Evolutionary conservation across 768 basidiomycete species (phyloP).

Genomic region (Roridomyces roridus): DNA sequence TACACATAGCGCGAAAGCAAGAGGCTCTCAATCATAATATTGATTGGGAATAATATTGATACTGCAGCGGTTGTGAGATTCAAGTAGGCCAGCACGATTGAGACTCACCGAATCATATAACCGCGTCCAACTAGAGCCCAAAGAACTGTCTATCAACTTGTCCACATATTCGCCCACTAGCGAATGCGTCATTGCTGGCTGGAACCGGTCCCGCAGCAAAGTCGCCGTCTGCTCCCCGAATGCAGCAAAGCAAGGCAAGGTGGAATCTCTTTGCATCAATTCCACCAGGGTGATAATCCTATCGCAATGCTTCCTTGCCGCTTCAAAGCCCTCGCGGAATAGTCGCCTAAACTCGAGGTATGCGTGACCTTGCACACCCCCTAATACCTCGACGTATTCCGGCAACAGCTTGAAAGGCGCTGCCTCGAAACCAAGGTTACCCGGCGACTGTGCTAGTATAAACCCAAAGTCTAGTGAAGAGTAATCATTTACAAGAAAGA

Average conservation of each 20-base stretch:
- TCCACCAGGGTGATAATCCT: slow-evolving; percentile 94
- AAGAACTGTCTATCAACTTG: slow-evolving; percentile 84
- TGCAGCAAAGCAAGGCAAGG: slow-evolving; percentile 87
- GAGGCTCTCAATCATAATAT: slow-evolving; percentile 55
- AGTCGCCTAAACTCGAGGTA: slow-evolving; percentile 86
- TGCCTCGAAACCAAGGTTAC: slow-evolving; percentile 98
- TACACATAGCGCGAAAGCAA: slow-evolving; percentile 23
- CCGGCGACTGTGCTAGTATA: slow-evolving; percentile 95
- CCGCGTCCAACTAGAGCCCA: slow-evolving; percentile 94
- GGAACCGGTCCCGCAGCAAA: slow-evolving; percentile 91
- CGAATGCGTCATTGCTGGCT: slow-evolving; percentile 85
- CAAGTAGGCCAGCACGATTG: neutral
- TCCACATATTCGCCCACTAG: slow-evolving; percentile 91
- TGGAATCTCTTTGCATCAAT: slow-evolving; percentile 97
- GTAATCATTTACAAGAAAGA: neutral
- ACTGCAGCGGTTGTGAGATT: slow-evolving; percentile 49
- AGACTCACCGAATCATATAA: slow-evolving; percentile 89
- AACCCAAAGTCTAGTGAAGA: slow-evolving; percentile 85
- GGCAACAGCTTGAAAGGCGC: slow-evolving; percentile 96
- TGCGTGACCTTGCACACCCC: slow-evolving; percentile 77
- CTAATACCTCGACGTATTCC: slow-evolving; percentile 96
- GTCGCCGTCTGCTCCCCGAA: slow-evolving; percentile 91
- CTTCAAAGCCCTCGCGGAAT: slow-evolving; percentile 94
- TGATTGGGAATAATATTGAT: slow-evolving; percentile 93
- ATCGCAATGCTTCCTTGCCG: slow-evolving; percentile 94